Conservation (phyloP, 176 grass and related monocot species). For the Carex cristatella region DNA sequence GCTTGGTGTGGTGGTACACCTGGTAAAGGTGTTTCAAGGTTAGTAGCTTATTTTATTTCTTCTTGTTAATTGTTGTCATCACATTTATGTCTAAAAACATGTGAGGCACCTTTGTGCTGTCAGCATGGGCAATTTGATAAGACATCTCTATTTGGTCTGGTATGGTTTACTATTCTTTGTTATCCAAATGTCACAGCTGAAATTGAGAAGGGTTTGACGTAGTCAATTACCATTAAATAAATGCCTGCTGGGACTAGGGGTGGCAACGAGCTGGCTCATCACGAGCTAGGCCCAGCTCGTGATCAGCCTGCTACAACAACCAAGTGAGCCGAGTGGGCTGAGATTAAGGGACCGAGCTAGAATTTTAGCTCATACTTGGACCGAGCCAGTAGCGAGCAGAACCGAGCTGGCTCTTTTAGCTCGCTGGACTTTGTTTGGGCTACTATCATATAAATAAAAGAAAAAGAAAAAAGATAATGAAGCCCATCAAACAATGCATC, state of each 20-base stretch:
- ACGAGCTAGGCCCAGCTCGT: no score
- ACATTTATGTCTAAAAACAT: background rate
- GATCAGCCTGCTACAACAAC: no score
- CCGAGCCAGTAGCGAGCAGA: no score
- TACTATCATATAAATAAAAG: no score
- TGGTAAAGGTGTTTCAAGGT: conserved; percentile 85
- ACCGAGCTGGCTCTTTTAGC: no score
- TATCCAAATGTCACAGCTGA: background rate
- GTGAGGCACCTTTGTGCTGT: background rate
- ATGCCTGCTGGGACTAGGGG: background rate
- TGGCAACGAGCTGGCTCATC: no score
- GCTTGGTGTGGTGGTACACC: conserved; percentile 91
- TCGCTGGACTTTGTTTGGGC: no score
- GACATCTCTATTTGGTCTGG: background rate
- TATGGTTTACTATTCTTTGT: background rate
- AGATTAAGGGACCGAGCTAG: no score
- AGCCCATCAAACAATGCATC: no score
- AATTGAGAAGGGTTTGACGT: background rate
- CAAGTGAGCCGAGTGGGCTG: no score
- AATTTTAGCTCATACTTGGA: no score
- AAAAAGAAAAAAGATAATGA: no score
- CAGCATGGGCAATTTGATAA: background rate
- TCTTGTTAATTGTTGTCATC: background rate
- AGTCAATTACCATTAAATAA: background rate
- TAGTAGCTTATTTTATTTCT: conserved; percentile 22